Base-by-base conservation (phyloP, 495 filamentous ascomycete genomes). In the Talaromyces trachyspermus region DNA sequence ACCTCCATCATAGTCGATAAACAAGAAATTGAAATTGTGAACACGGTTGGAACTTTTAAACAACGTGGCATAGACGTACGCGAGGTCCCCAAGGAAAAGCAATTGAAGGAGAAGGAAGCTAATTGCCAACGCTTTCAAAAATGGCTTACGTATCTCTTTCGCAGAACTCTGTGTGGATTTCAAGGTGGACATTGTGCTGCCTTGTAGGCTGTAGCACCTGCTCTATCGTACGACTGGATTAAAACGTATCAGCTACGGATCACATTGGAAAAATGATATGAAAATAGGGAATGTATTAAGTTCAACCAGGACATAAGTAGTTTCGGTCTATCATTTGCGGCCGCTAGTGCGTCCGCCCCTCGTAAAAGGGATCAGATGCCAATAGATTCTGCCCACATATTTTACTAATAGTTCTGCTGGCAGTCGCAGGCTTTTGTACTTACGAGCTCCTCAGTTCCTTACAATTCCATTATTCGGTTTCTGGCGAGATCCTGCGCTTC, bases 1-100 rank as follows among this genome's bases (percentile, higher is more conserved):
- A 11, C 68, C 68, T 15, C 62, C 65, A 46, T 73, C 72, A 37
- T 72, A 73, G 53, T 74, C 68, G 14, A 74, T 63, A 50, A 62
- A 66, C 9, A 67, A 53, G 8, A 74, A 49, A 3, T 58, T 55
- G 19, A 71, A 14, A 40, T 60, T 62, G 50, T 67, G 58, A 3
- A 49, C 57, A 22, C 58, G 59, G 7, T 33, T 19, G 19, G 12
- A 37, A 36, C 68, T 60, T 30, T 62, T 58, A 38, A 51, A 71
- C 12, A 64, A 38, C 2, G 60, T 47, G 6, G 59, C 68, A 48
- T 63, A 71, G 11, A 68, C 52, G 37, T 66, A 69, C 26, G 48
- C 51, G 32, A 66, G 63, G 2, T 67, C 49, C n/a, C 49, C 55
- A 24, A 71, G 57, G 44, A 71, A 69, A 12, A 71, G 52, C 0